These are phyloP conservation scores for Primulina eburnea DNA, from an alignment of 257 asterid genomes.

Conservation along the genomic window DNA sequence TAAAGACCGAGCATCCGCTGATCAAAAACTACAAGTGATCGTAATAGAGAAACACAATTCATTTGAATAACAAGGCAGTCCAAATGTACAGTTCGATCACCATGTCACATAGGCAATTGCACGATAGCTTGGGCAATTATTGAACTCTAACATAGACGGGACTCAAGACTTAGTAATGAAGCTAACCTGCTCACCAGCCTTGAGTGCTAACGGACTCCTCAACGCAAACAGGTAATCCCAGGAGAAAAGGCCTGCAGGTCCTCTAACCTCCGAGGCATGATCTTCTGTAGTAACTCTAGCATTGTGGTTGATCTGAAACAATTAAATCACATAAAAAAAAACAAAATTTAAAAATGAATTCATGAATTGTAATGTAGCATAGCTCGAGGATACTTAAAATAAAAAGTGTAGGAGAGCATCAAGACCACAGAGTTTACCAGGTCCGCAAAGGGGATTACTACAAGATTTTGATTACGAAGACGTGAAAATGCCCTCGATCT, in stretches of 20 bases:
- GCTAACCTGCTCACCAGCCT: conserved; percentile 90
- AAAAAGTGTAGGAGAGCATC: background rate
- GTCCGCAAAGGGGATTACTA: conserved; percentile 85
- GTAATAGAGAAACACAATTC: too few relatives aligned
- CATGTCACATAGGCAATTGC: too few relatives aligned
- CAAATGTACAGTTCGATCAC: too few relatives aligned
- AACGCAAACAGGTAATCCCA: conserved; percentile 80
- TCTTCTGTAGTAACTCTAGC: conserved; percentile 73
- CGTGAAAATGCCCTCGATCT: conserved; percentile 93
- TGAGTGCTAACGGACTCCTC: conserved; percentile 71
- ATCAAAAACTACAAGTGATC: background rate
- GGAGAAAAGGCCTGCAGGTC: conserved; percentile 91
- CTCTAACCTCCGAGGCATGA: conserved; percentile 83
- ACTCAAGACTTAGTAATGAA: conserved; percentile 8
- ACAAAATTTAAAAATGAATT: conserved; percentile 4
- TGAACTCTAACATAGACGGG: background rate
- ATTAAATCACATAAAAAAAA: conserved; percentile 15
- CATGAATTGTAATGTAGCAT: background rate
- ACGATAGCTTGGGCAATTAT: background rate
- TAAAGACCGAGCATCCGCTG: background rate
- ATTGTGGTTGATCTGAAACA: conserved; percentile 78
- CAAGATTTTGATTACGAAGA: conserved; percentile 77
- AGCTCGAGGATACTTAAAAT: background rate
- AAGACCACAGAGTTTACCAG: conserved; percentile 47
- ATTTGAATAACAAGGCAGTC: too few relatives aligned